These are phyloP conservation scores for Aspergillus alliaceus DNA, from an alignment of 2,329 filamentous ascomycete genomes.

Conservation along the genomic window DNA sequence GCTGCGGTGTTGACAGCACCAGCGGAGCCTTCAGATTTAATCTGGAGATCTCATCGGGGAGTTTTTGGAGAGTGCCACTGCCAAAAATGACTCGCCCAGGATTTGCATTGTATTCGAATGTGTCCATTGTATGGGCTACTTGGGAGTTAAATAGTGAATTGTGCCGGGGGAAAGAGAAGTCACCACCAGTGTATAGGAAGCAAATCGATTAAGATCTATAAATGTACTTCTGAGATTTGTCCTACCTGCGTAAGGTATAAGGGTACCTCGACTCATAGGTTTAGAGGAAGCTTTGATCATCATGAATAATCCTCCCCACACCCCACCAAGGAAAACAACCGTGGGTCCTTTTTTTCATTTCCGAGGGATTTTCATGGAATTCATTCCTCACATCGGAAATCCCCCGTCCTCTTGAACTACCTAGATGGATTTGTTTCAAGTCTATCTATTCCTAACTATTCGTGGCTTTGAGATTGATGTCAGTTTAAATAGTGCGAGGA, in stretches of 20 bases:
- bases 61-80: constrained; percentile 52
- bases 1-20: constrained; percentile 58
- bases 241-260: neutral
- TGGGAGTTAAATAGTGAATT: neutral
- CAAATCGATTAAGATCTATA: neutral
- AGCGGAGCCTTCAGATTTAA: constrained; percentile 52
- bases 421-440: neutral
- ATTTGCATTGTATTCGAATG: constrained; percentile 57
- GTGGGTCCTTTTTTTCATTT: constrained; percentile 18
- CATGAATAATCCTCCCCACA: constrained; percentile 26
- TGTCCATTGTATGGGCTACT: constrained; percentile 44
- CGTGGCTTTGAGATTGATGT: neutral
- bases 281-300: constrained; percentile 19
- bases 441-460: no score
- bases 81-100: constrained; percentile 59
- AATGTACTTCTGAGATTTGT: no score
- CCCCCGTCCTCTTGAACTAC: neutral
- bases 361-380: no score
- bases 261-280: neutral
- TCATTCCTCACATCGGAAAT: constrained; percentile 5
- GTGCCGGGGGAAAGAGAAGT: no score
- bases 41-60: constrained; percentile 44
- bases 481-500: neutral
- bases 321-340: constrained; percentile 15
- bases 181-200: neutral